phyloP scores from a whole-genome alignment of 2,329 filamentous ascomycete genomes.

The Coniochaeta pulveracea region DNA sequence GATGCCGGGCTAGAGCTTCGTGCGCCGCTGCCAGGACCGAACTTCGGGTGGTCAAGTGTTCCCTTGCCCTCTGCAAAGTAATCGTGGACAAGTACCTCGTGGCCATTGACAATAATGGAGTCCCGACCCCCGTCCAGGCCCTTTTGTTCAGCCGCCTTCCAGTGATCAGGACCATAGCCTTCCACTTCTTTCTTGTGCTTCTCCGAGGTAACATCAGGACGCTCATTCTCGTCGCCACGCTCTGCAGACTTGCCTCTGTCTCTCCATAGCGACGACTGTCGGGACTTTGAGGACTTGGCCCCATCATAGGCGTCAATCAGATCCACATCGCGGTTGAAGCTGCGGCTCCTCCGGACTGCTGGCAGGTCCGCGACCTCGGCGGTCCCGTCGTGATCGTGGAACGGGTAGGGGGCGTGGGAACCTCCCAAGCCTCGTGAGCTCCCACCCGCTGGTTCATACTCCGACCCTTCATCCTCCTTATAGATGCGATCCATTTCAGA shows the following conservation, averaged over 20 bases:
- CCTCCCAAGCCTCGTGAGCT: constrained; percentile 6
- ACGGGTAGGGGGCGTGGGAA: constrained; percentile 8
- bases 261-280: neutral
- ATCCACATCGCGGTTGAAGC: constrained; percentile 68
- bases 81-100: constrained; percentile 60
- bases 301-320: constrained; percentile 39
- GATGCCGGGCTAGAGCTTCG: constrained; percentile 17
- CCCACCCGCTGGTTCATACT: constrained; percentile 6
- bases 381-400: constrained; percentile 1
- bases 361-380: constrained; percentile 5
- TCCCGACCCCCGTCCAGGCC: constrained; percentile 57
- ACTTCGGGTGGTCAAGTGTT: constrained; percentile 39
- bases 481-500: constrained; percentile 54
- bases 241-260: constrained; percentile 11
- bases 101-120: constrained; percentile 53
- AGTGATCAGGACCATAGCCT: constrained; percentile 66
- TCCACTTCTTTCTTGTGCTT: constrained; percentile 65
- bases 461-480: constrained; percentile 30
- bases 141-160: constrained; percentile 52
- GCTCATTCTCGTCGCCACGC: constrained; percentile 29
- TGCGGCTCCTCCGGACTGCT: constrained; percentile 31
- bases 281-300: constrained; percentile 25
- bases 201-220: constrained; percentile 46
- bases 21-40: constrained; percentile 19
- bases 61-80: constrained; percentile 54